These are phyloP conservation scores for Theileria sp. DNA, from an alignment of 169 alveolate species.

Conservation along the genomic window DNA sequence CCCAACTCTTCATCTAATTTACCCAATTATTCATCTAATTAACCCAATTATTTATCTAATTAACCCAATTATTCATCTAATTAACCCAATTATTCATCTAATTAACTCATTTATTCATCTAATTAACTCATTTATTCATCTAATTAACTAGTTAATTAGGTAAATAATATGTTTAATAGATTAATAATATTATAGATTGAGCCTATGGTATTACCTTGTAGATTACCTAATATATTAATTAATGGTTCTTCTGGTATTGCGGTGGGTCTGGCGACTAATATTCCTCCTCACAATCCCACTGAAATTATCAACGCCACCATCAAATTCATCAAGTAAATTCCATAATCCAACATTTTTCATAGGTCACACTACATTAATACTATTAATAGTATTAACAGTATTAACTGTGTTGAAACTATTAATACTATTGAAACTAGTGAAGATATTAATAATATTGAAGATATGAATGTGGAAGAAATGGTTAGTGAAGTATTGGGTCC, in stretches of 20 bases:
- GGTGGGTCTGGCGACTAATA: slow-evolving; percentile 80
- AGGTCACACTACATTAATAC: not conserved
- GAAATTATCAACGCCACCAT: slow-evolving; percentile 74
- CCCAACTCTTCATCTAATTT: too few species aligned
- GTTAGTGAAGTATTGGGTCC: slow-evolving; percentile 76
- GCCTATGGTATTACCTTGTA: slow-evolving; percentile 79
- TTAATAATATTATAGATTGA: slow-evolving; percentile 49
- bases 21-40: too few species aligned
- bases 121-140: too few species aligned
- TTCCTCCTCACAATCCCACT: slow-evolving; percentile 80
- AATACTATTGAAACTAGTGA: too few species aligned
- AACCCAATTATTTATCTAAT: too few species aligned
- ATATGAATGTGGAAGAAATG: slow-evolving; percentile 52
- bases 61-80: too few species aligned
- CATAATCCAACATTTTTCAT: not conserved
- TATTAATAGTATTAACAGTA: too few species aligned
- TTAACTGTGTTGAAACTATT: too few species aligned
- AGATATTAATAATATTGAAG: not conserved
- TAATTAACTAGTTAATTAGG: not conserved
- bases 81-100: too few species aligned
- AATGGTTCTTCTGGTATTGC: slow-evolving; percentile 85
- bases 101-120: too few species aligned
- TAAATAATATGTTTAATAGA: not conserved
- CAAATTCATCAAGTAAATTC: slow-evolving; percentile 44
- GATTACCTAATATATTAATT: slow-evolving; percentile 74